Percentiles rank a stretch among this genome's conserved stretches.
Evolutionary conservation across 2,329 filamentous ascomycete species (phyloP).

Genomic region (Cytospora piceicola): DNA sequence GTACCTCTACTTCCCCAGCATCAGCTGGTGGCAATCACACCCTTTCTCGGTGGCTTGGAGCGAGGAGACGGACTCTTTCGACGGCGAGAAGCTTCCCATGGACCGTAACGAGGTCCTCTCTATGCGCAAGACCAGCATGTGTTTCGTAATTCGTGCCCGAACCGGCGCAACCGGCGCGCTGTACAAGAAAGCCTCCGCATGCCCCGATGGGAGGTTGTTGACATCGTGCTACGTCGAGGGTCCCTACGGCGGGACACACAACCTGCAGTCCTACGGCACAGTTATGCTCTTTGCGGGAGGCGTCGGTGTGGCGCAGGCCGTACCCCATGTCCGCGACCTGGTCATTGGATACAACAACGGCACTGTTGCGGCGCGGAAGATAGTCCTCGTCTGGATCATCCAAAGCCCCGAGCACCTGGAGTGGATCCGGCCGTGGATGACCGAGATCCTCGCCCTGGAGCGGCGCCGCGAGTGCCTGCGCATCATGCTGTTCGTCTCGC

Average conservation of each 20-base stretch:
- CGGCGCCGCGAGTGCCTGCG: conserved; percentile 73
- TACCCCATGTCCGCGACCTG: conserved; percentile 74
- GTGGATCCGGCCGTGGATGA: conserved; percentile 86
- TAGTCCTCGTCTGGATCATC: conserved; percentile 79
- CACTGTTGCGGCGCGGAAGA: conserved; percentile 71
- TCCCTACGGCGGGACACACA: conserved; percentile 75
- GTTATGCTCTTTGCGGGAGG: conserved; percentile 80
- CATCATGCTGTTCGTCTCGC: conserved; percentile 78
- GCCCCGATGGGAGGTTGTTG: conserved; percentile 62
- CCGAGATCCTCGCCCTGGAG: conserved; percentile 75
- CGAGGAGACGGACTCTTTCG: conserved; percentile 61
- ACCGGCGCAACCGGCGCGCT: conserved; percentile 74
- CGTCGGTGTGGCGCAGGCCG: conserved; percentile 79
- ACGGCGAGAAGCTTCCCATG: conserved; percentile 61
- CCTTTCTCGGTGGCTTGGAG: conserved; percentile 82
- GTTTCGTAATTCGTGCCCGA: conserved; percentile 72
- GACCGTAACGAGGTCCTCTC: conserved; percentile 61
- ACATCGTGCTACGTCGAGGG: conserved; percentile 74
- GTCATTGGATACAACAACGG: conserved; percentile 69
- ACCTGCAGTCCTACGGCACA: conserved; percentile 75
- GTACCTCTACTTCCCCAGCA: conserved; percentile 75
- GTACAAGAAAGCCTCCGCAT: conserved; percentile 67
- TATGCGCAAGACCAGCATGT: conserved; percentile 67
- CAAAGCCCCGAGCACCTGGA: conserved; percentile 80
- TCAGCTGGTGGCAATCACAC: conserved; percentile 76